Conservation (phyloP, 208 protist genomes). For the Angomonas deanei region DNA sequence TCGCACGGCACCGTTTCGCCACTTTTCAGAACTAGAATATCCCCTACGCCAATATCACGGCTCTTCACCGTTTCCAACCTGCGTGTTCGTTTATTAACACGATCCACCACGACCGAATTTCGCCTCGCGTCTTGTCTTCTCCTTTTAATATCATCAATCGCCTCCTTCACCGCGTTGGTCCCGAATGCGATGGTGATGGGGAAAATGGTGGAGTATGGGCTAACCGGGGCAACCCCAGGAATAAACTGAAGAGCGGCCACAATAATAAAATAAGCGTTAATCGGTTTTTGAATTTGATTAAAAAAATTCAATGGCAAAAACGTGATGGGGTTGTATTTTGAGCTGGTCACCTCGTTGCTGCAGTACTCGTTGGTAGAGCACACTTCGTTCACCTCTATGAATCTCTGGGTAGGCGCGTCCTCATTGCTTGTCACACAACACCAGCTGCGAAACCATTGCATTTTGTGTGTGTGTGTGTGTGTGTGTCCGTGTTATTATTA, state of each 20-base stretch:
- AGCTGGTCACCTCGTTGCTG: slow-evolving; percentile 83
- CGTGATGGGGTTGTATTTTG: slow-evolving; percentile 93
- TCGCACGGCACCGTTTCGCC: slow-evolving; percentile 87
- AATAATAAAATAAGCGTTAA: slow-evolving; percentile 95
- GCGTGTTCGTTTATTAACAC: slow-evolving; percentile 31
- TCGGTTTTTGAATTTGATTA: slow-evolving; percentile 93
- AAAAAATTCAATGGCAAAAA: slow-evolving; percentile 95
- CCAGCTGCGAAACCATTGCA: slow-evolving; percentile 16
- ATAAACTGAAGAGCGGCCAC: slow-evolving; percentile 87
- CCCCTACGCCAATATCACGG: slow-evolving; percentile 68
- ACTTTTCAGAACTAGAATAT: slow-evolving; percentile 59
- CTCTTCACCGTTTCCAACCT: slow-evolving; percentile 34
- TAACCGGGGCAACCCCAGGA: slow-evolving; percentile 75
- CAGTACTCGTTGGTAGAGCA: slow-evolving; percentile 21
- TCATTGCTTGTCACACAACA: slow-evolving; percentile 9
- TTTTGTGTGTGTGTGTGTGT: not conserved
- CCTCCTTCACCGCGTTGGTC: slow-evolving; percentile 90
- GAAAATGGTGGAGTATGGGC: slow-evolving; percentile 83
- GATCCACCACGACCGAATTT: slow-evolving; percentile 53
- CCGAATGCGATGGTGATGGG: slow-evolving; percentile 88
- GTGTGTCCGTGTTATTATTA: not conserved
- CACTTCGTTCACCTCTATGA: slow-evolving; percentile 25
- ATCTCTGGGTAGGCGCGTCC: slow-evolving; percentile 30
- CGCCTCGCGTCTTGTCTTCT: slow-evolving; percentile 48
- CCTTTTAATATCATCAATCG: slow-evolving; percentile 85